A percentile compares a stretch with the other conserved stretches of the same genome.
Evolutionary conservation across 2,329 filamentous ascomycete genomes (phyloP).

Genomic region (Daldinia sp.): DNA sequence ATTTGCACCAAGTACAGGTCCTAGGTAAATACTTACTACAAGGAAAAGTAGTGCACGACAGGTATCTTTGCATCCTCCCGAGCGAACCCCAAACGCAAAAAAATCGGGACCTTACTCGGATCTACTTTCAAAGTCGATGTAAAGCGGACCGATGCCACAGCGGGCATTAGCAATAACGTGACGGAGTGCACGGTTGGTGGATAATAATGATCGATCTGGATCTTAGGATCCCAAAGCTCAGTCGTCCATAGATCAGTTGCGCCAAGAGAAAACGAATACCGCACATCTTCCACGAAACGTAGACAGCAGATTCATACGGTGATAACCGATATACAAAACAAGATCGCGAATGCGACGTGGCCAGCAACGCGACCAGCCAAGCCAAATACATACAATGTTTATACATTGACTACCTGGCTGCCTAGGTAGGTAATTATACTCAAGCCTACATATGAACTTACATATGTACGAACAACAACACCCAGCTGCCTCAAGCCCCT

Average conservation of each 20-base stretch:
- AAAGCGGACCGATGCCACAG: conserved; percentile 13
- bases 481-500: conserved; percentile 10
- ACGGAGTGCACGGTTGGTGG: conserved; percentile 28
- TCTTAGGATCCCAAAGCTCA: conserved; percentile 18
- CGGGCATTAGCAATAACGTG: conserved; percentile 3
- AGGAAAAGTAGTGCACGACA: not conserved
- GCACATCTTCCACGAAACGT: not conserved
- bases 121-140: conserved; percentile 3
- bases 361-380: conserved; percentile 8
- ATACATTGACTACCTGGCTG: no score
- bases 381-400: not conserved
- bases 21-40: not conserved
- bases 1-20: no score
- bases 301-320: conserved; percentile 9
- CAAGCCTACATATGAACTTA: not conserved
- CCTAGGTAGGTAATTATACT: no score
- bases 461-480: not conserved
- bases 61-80: not conserved
- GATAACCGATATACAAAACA: conserved; percentile 4
- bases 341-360: conserved; percentile 28
- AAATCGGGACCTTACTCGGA: conserved; percentile 8
- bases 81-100: not conserved
- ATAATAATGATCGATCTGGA: conserved; percentile 23
- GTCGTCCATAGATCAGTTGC: conserved; percentile 9
- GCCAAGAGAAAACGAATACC: conserved; percentile 21